phyloP scores from a whole-genome alignment of 2,329 filamentous ascomycete species.

The Ceratocystis diversiconidia region DNA sequence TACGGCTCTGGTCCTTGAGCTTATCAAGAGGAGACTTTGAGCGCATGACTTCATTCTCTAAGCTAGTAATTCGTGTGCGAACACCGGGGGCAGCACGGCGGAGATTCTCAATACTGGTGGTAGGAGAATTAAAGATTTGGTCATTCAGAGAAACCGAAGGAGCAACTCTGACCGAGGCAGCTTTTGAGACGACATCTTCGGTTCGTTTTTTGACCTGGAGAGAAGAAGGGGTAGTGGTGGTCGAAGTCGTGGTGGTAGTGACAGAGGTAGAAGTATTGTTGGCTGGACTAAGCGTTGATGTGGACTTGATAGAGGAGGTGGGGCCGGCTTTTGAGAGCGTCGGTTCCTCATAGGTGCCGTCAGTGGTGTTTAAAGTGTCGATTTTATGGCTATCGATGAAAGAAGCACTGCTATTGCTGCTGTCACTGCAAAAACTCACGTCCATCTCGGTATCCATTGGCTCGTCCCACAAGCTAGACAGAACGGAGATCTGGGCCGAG shows the following conservation, averaged over 20 bases:
- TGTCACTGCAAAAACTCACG: neutral
- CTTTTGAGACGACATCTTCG: neutral
- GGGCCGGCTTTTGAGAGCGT: neutral
- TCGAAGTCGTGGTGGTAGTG: too few relatives aligned
- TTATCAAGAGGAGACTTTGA: conserved; percentile 18
- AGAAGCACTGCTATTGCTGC: neutral
- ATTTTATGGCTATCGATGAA: conserved; percentile 6
- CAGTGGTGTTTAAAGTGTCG: conserved; percentile 2
- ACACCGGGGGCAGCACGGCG: conserved; percentile 17
- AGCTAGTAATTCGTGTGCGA: conserved; percentile 16
- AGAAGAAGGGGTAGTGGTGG: neutral
- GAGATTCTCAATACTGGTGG: conserved; percentile 15
- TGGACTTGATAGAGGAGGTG: neutral
- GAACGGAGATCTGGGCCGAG: conserved; percentile 18
- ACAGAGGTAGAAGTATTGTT: too few relatives aligned
- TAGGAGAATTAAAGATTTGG: conserved; percentile 14
- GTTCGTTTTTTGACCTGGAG: conserved; percentile 2
- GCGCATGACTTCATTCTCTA: conserved; percentile 17
- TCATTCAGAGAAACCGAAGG: neutral
- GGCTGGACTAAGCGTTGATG: too few relatives aligned
- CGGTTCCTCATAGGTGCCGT: conserved; percentile 6
- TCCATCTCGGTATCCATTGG: conserved; percentile 6
- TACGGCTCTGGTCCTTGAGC: conserved; percentile 17
- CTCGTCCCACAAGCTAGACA: conserved; percentile 19
- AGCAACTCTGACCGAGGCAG: neutral